These are phyloP conservation scores for Aspergillus persii DNA, from an alignment of 2,329 filamentous ascomycete genomes.

Conservation along the genomic window DNA sequence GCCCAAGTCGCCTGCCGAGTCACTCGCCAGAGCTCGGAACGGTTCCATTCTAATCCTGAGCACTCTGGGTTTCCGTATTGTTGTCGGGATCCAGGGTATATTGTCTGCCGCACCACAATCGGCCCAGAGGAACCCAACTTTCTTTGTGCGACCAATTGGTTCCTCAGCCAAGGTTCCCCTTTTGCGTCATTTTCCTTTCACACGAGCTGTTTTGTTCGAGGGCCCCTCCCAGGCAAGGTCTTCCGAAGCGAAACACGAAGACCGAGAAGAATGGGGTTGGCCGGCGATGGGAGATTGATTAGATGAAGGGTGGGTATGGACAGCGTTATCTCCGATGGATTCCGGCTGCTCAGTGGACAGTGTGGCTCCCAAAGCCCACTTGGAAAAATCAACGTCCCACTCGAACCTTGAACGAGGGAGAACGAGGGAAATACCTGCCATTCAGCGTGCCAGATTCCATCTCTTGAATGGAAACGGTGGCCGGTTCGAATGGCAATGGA, in stretches of 20 bases:
- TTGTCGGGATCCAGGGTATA: background rate
- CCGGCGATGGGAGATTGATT: constrained; percentile 20
- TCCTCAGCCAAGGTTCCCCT: background rate
- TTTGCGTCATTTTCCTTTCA: background rate
- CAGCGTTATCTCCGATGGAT: constrained; percentile 17
- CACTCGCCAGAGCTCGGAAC: background rate
- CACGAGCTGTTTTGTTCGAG: background rate
- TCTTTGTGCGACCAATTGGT: background rate
- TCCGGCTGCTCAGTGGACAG: constrained; percentile 6
- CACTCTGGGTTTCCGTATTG: constrained; percentile 10
- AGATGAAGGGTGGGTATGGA: constrained; percentile 24
- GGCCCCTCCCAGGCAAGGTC: background rate
- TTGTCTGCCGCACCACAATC: constrained; percentile 2
- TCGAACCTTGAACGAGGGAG: background rate
- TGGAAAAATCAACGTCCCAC: background rate
- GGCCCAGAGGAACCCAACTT: background rate
- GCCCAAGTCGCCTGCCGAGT: background rate
- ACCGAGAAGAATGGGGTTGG: background rate
- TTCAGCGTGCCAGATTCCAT: background rate
- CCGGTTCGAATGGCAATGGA: background rate
- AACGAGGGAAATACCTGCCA: background rate
- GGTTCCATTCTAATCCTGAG: background rate
- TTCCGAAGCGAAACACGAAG: background rate
- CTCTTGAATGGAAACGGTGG: background rate
- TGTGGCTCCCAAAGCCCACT: background rate